Base-by-base conservation (phyloP, 345 rosid species). In the Brassica rapa region DNA sequence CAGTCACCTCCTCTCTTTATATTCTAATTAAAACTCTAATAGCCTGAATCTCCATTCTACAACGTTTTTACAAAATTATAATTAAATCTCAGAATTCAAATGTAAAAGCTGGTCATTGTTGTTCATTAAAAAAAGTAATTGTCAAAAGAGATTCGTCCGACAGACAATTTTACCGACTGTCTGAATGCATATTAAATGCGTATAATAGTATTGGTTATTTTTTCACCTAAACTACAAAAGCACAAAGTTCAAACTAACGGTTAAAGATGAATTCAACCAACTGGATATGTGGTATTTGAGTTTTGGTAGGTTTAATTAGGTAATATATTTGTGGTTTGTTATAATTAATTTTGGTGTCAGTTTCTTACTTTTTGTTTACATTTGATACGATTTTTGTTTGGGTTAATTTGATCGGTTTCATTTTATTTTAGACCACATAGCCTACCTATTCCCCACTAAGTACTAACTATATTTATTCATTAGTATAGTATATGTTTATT, bases 181-280 rank as follows among this genome's bases (percentile, higher is more conserved):
- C 66, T 66, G 72, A 74, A 55, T 9, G 27, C 57, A 11, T n/a
- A 24, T 51, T 3, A 30, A 30, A 46, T 49, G 62, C 39, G 5
- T 15, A 49, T 68, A 5, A 27, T 11, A 27, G 3, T 6, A n/a
- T 29, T 1, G 25, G 12, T 39, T 39, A 35, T 49, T 49, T 51
- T 51, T 60, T 75, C 66, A 66, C 72, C 72, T 15, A 55, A 66
- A 56, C 72, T 66, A 37, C 61, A 15, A 59, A 56, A 56, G 30
- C 56, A 32, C 73, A 70, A 25, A 56, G 9, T 29, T 25, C 19
- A 75, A 57, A 6, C 14, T 37, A 66, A 15, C 30, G 10, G 60
- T 55, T 57, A 35, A 14, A 35, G 43, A 39, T 66, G 2, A 10
- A 35, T 2, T 25, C 41, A 25, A 57, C 41, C 66, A 66, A 56